Conservation (phyloP, 306 rosid species). For the Malus fusca region DNA sequence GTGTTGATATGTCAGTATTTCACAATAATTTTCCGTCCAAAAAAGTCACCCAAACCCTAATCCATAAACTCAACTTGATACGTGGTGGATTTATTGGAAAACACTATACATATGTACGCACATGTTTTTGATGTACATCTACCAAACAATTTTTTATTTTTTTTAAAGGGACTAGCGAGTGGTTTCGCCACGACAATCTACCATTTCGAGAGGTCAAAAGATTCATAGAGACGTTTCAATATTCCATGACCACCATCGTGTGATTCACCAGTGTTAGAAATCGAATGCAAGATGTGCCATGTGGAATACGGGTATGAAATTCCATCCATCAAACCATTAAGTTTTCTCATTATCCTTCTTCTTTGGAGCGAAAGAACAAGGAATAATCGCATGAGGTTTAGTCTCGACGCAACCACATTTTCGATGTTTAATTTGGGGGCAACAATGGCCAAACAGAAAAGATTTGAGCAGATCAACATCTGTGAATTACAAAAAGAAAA, state of each 20-base stretch:
- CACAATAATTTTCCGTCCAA: too few species aligned
- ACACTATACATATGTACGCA: background rate
- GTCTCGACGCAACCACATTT: slow-evolving; percentile 7
- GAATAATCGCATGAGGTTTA: background rate
- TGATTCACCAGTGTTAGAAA: too few species aligned
- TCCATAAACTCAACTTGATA: background rate
- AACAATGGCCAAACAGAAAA: background rate
- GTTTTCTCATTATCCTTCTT: background rate
- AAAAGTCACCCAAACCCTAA: background rate
- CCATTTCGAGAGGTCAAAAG: too few species aligned
- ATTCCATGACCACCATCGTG: too few species aligned
- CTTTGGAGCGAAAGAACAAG: background rate
- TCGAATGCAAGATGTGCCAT: accelerated
- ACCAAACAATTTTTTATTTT: background rate
- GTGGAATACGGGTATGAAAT: too few species aligned
- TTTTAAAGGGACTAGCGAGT: too few species aligned
- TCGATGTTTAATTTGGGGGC: background rate
- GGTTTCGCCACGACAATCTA: too few species aligned
- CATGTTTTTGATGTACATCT: background rate
- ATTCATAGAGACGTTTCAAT: too few species aligned
- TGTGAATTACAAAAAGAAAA: background rate
- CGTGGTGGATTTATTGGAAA: background rate
- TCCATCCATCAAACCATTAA: background rate
- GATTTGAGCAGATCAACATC: slow-evolving; percentile 7
- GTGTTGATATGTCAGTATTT: too few species aligned